Conservation (phyloP, 2,329 filamentous ascomycete genomes). For the Claviceps maximensis region DNA sequence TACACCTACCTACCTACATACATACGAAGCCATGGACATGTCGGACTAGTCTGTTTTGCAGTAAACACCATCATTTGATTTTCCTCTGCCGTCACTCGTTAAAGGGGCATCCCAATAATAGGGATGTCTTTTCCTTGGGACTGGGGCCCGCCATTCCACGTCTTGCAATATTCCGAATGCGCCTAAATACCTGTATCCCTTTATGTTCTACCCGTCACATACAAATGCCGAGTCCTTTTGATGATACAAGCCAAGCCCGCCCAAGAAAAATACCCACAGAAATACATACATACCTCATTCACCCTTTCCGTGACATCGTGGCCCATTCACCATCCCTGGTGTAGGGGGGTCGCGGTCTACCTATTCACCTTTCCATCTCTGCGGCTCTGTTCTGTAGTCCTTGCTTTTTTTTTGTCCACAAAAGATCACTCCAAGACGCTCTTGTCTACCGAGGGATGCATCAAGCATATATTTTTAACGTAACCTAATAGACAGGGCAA, state of each 20-base stretch:
- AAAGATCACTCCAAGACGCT: background rate
- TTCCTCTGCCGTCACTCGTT: background rate
- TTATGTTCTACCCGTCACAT: background rate
- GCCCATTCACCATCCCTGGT: background rate
- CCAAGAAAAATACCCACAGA: background rate
- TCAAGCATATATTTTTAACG: background rate
- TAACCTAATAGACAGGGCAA: background rate
- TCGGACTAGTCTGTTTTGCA: background rate
- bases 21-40: background rate
- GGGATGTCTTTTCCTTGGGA: background rate
- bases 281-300: background rate
- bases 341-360: background rate
- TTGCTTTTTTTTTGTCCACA: background rate
- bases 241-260: background rate
- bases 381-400: background rate
- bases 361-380: background rate
- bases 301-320: background rate
- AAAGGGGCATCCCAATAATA: background rate
- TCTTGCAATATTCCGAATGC: background rate
- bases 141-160: background rate
- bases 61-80: background rate
- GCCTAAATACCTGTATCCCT: conserved; percentile 1
- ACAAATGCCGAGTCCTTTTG: background rate
- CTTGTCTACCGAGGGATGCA: background rate
- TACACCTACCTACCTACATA: no score